Evolutionary conservation across 768 basidiomycete species (phyloP).

Genomic region (Chalciporus piperatus): DNA sequence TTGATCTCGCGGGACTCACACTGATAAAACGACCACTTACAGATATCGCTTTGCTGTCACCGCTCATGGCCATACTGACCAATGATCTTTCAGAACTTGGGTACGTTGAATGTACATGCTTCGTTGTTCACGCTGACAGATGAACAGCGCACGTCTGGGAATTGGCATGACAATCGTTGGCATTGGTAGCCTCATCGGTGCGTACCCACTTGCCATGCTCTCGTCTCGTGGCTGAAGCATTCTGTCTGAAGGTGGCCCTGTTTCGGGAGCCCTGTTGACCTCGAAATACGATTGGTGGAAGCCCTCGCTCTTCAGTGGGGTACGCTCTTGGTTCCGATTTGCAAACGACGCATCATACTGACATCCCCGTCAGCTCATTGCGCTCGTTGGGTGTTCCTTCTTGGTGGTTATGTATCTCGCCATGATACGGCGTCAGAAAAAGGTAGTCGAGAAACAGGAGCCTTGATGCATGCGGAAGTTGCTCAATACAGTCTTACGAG

Average conservation of each 20-base stretch:
- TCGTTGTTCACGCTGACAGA: neutral
- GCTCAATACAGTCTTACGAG: too few species aligned
- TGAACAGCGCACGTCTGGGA: constrained; percentile 28
- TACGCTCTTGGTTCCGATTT: constrained; percentile 6
- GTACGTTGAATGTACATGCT: constrained; percentile 10
- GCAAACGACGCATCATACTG: neutral
- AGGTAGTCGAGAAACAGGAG: neutral
- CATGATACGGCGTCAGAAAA: constrained; percentile 1
- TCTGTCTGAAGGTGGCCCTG: constrained; percentile 43
- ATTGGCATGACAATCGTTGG: constrained; percentile 9
- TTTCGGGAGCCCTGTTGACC: constrained; percentile 57
- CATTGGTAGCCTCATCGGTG: constrained; percentile 20
- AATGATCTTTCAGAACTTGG: constrained; percentile 53
- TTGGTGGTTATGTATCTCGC: constrained; percentile 7
- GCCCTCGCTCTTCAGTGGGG: constrained; percentile 50
- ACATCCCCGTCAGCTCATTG: constrained; percentile 1
- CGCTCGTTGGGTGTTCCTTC: constrained; percentile 3
- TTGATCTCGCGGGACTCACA: neutral
- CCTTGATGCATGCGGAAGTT: neutral
- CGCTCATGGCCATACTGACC: constrained; percentile 44
- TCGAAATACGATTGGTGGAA: constrained; percentile 53
- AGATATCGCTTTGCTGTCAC: constrained; percentile 40
- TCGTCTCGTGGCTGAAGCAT: neutral
- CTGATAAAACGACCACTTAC: neutral
- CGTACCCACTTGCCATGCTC: constrained; percentile 3